phyloP scores from a whole-genome alignment of 495 filamentous ascomycete genomes.

The Aspergillus asperescens region DNA sequence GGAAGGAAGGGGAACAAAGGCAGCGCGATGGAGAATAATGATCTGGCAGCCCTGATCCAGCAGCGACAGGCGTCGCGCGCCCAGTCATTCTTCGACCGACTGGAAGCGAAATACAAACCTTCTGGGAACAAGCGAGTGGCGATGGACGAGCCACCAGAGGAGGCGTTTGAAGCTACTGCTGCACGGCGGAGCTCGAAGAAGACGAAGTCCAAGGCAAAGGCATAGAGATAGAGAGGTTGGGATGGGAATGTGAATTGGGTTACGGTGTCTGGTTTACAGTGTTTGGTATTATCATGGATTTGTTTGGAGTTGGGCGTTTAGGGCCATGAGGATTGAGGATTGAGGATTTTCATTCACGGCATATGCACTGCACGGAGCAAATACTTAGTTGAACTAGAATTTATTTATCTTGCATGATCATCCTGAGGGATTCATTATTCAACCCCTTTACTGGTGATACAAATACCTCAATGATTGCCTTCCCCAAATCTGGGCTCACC shows the following conservation, averaged over 20 bases:
- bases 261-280: too few relatives aligned
- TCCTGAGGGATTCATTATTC: slow-evolving; percentile 4
- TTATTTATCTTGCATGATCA: neutral
- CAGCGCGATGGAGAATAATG: slow-evolving; percentile 30
- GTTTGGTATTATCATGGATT: neutral
- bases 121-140: slow-evolving; percentile 23
- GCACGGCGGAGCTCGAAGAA: slow-evolving; percentile 29
- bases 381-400: neutral
- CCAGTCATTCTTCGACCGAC: slow-evolving; percentile 54
- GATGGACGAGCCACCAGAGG: slow-evolving; percentile 30
- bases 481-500: neutral
- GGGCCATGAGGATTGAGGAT: neutral
- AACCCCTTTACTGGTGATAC: slow-evolving; percentile 7
- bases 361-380: neutral
- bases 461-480: slow-evolving; percentile 3
- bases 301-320: neutral
- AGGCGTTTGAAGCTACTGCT: slow-evolving; percentile 27
- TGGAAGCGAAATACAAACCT: slow-evolving; percentile 69
- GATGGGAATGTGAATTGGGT: neutral
- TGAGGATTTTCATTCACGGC: too few relatives aligned
- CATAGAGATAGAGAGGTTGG: slow-evolving; percentile 16
- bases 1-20: slow-evolving; percentile 26
- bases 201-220: slow-evolving; percentile 38
- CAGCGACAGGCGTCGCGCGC: slow-evolving; percentile 47
- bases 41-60: slow-evolving; percentile 56